These are phyloP conservation scores for Lactarius vividus DNA, from an alignment of 768 basidiomycete genomes.

Conservation along the genomic window DNA sequence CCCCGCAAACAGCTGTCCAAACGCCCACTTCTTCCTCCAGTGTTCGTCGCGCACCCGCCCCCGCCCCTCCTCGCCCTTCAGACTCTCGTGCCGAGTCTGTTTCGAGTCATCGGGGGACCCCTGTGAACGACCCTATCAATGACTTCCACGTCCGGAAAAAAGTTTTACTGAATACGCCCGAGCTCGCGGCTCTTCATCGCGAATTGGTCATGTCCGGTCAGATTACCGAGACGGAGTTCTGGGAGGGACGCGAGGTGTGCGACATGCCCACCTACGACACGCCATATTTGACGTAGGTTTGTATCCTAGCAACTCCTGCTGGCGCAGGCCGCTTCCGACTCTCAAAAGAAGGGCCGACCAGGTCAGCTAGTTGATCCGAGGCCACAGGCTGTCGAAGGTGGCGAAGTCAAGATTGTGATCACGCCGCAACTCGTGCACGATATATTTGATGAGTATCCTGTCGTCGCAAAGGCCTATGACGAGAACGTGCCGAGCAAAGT, in stretches of 20 bases:
- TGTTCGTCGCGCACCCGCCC: conserved; percentile 29
- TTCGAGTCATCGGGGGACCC: conserved; percentile 50
- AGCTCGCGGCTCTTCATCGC: conserved; percentile 76
- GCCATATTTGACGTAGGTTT: conserved; percentile 32
- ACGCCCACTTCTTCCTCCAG: conserved; percentile 32
- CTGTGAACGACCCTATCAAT: conserved; percentile 57
- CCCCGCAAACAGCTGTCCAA: conserved; percentile 24
- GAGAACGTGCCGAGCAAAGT: conserved; percentile 92
- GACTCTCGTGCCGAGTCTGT: conserved; percentile 64
- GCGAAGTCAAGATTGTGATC: conserved; percentile 85
- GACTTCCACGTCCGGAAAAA: conserved; percentile 77
- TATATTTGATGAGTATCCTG: conserved; percentile 97
- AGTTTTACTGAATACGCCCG: conserved; percentile 74
- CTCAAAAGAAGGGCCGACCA: conserved; percentile 75
- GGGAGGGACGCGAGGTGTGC: conserved; percentile 90
- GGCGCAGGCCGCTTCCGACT: conserved; percentile 70
- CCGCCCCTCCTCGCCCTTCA: conserved; percentile 44
- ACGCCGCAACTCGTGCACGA: conserved; percentile 92
- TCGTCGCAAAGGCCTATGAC: conserved; percentile 86
- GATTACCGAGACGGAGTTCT: conserved; percentile 92
- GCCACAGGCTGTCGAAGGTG: conserved; percentile 77
- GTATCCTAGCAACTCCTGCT: conserved; percentile 63
- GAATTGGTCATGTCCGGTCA: conserved; percentile 84
- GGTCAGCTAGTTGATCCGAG: conserved; percentile 87
- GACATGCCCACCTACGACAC: conserved; percentile 21